Evolutionary conservation across 1,284 basidiomycete species (phyloP), one percentile per base, ranked within the genome.

Genomic region (Quambalaria eucalypti): DNA sequence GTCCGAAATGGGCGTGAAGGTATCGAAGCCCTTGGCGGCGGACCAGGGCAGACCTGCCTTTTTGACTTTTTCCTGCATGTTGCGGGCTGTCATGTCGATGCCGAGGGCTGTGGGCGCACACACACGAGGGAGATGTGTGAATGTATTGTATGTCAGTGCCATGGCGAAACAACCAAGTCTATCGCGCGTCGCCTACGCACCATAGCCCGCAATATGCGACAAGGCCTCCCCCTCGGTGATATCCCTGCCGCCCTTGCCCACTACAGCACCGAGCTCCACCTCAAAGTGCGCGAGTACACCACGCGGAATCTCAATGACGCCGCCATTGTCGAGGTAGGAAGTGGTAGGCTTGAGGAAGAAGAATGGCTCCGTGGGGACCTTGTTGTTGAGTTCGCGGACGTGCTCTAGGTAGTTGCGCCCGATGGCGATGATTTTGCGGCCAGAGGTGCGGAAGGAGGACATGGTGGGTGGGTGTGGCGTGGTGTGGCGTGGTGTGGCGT

Each of bases 331-430:
- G 26, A 96, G 71, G 75, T 92, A 97, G 69, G 87, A 89, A 2
- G 86, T 84, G 2, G 93, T 96, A 4, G 93, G 93, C 78, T 98
- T 98, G 39, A 97, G 79, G 81, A 97, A 98, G 82, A 97, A 95
- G 82, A 98, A 96, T 0, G 93, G 93, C 75, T 96, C 91, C 71
- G 86, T 89, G 1, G 93, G 92, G 2, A 87, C 80, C 5, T 87
- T 81, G 76, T 96, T 96, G 73, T 86, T 86, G 49, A 97, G 83
- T 76, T 97, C 92, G 77, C 89, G 90, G 73, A 87, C 86, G 71
- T 95, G 90, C 50, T 88, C 88, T 16, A 76, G 78, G 56, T 79
- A 80, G 73, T 80, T 81, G 48, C 74, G 71, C 2, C 74, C 73
- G 56, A 76, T 75, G 39, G 89, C 90, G 36, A 93, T 85, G 67